These are phyloP conservation scores for Aegilops speltoides DNA, from an alignment of 176 grass and related monocot species.

Conservation along the genomic window DNA sequence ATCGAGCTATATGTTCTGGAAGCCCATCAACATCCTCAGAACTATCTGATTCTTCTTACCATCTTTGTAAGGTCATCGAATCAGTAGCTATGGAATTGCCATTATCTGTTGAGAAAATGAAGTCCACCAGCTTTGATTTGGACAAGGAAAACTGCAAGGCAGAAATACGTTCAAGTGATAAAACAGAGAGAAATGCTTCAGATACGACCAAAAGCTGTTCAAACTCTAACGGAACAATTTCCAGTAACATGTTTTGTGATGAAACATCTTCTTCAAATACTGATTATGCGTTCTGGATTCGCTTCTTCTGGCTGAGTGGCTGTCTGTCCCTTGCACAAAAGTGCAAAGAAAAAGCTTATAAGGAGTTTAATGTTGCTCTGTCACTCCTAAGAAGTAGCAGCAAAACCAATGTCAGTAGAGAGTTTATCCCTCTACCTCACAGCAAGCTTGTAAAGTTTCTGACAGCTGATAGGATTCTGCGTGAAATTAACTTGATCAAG, in stretches of 20 bases:
- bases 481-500: constrained; percentile 93
- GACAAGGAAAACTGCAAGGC: constrained; percentile 21
- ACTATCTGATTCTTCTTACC: constrained; percentile 73
- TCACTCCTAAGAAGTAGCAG: constrained; percentile 60
- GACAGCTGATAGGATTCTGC: constrained; percentile 79
- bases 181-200: constrained; percentile 33
- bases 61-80: constrained; percentile 91
- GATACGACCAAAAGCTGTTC: constrained; percentile 7
- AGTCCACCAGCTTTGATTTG: constrained; percentile 21
- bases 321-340: constrained; percentile 72
- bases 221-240: constrained; percentile 27
- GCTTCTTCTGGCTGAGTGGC: constrained; percentile 90
- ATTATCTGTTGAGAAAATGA: constrained; percentile 31
- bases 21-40: constrained; percentile 56
- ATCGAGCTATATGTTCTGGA: constrained; percentile 64
- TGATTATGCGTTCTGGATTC: constrained; percentile 66
- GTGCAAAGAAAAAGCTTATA: constrained; percentile 77
- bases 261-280: constrained; percentile 42
- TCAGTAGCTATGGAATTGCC: constrained; percentile 57
- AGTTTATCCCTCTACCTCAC: constrained; percentile 75
- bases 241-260: background rate
- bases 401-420: constrained; percentile 30
- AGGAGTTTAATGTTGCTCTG: constrained; percentile 73
- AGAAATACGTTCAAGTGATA: constrained; percentile 34
- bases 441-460: constrained; percentile 67